Base-by-base conservation (phyloP, 768 basidiomycete species). In the Tricholoma saponaceum region DNA sequence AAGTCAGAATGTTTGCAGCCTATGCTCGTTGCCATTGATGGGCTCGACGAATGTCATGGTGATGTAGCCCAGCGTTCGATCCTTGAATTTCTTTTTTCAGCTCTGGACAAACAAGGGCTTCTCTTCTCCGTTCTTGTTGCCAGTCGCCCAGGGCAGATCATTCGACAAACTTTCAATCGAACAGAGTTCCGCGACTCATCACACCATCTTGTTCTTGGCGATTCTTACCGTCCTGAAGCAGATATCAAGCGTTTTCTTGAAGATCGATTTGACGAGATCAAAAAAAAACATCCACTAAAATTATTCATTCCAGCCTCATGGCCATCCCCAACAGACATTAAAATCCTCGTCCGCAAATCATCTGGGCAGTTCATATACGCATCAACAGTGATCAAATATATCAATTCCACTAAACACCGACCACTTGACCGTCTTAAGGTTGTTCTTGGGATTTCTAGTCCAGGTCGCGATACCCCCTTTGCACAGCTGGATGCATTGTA, bases 361-460 rank as follows among this genome's bases (percentile, higher is more conserved):
- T 55, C 54, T 23, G 54, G 54, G n/a, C 54, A 55, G 25, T 55
- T 55, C 28, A 55, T 55, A 23, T 55, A 28, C 33, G 54, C 54
- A 13, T 25, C 41, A 1, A 55, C 54, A 28, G 54, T 47, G 23
- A n/a, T 55, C 9, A 43, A 46, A 13, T 47, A 55, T 8, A 22
- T 47, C 13, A 9, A 16, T 5, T 55, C 54, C 14, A n/a, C 7
- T 4, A 43, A 20, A n/a, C 54, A 47, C 28, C 39, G 14, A n/a
- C 54, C 54, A 2, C n/a, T 18, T 5, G 5, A 47, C 14, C 43
- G 28, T 26, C 43, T 55, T 10, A 5, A 55, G n/a, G n/a, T 30
- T 5, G 16, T 55, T 18, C 35, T 55, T 4, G 18, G 23, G 10
- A 1, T 30, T 28, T 2, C 5, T 6, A 51, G 20, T 30, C 16